Percentiles rank a stretch among this genome's conserved stretches.
Conservation (phyloP, 306 rosid genomes). For the Hylodesmum podocarpum region DNA sequence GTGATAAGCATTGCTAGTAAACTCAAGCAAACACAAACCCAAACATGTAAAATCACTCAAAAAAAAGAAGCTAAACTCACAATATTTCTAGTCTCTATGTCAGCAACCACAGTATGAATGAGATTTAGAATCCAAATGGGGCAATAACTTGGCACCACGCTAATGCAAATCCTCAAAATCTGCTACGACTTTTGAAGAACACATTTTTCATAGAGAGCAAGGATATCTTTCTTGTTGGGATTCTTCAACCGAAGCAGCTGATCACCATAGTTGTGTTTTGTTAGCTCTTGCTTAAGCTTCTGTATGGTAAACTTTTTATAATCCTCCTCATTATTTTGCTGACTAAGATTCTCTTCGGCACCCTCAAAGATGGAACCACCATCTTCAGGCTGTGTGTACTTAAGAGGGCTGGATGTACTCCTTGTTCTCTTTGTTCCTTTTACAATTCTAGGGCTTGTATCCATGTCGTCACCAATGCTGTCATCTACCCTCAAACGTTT, state of each 20-base stretch:
- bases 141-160: constrained; percentile 30
- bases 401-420: constrained; percentile 64
- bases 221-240: constrained; percentile 73
- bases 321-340: constrained; percentile 65
- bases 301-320: constrained; percentile 75
- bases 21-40: constrained; percentile 27
- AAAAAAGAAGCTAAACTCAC: neutral
- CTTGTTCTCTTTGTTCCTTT: constrained; percentile 67
- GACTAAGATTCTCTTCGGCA: constrained; percentile 73
- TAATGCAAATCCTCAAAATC: constrained; percentile 34
- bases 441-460: constrained; percentile 52
- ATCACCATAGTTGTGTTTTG: constrained; percentile 80
- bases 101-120: constrained; percentile 7
- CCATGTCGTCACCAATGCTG: constrained; percentile 74
- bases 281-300: constrained; percentile 90
- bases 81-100: constrained; percentile 25
- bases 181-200: constrained; percentile 62
- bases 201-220: constrained; percentile 79
- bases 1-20: constrained; percentile 20
- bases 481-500: constrained; percentile 76
- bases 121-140: constrained; percentile 12
- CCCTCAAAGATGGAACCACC: constrained; percentile 83
- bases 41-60: constrained; percentile 8
- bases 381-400: constrained; percentile 63
- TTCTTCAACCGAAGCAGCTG: constrained; percentile 78